Evolutionary conservation across 768 basidiomycete species (phyloP), one percentile per base, ranked within the genome.

Genomic region (Kockovaella imperatae): DNA sequence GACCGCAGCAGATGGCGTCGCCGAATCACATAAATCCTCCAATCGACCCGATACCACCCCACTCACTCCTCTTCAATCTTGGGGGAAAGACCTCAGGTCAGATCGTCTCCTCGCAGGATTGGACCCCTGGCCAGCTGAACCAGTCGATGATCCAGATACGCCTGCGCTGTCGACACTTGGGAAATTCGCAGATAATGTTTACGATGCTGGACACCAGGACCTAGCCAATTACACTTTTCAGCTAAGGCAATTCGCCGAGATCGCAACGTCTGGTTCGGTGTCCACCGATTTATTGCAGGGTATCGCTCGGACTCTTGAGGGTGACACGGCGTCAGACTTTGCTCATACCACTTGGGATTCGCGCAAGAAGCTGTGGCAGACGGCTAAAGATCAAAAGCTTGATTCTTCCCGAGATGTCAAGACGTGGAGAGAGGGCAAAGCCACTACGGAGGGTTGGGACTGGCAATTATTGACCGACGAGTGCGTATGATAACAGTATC

Each of bases 321-420:
- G 35, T n/a, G 5, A 30, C 13, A 23, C 44, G 21, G 39, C 28
- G 29, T 3, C n/a, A 8, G 21, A 18, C 7, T n/a, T 11, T 13
- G 35, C 18, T 39, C 30, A n/a, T n/a, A 21, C 23, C 23, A 39
- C 35, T 24, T 60, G 59, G 62, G 59, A 57, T 56, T 20, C 8
- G 18, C 39, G 36, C 15, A 60, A 61, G 47, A 55, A 34, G n/a
- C 45, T 70, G 5, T 70, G 66, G 66, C 64, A 67, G 58, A 67
- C 67, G 41, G 69, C 62, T 35, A 65, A 60, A 42, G 53, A 61
- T 42, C 23, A 42, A 4, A 21, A 35, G 1, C 35, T 51, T 11
- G 42, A 39, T 18, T 45, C 52, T 6, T 40, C 35, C 11, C 39
- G 32, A 18, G 58, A 54, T 18, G 54, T 67, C 6, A 34, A 18